Conservation (phyloP, 2,329 filamentous ascomycete species). For the Pseudocercospora fuligena region DNA sequence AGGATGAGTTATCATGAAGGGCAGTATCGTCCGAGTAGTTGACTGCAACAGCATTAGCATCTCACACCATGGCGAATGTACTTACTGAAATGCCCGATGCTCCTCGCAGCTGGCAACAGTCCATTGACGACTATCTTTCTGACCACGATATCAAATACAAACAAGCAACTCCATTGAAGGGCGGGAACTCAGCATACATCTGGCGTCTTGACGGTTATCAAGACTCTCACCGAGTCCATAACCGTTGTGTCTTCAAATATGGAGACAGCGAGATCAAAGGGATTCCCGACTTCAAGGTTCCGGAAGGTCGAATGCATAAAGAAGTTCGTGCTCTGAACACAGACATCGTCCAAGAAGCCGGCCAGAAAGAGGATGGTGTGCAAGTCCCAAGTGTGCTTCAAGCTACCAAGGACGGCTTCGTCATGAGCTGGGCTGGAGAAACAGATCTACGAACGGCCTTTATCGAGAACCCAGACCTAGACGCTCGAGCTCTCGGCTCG, state of each 20-base stretch:
- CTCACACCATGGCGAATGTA: background rate
- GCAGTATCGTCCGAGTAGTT: no score
- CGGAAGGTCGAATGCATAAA: conserved; percentile 11
- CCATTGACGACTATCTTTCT: conserved; percentile 14
- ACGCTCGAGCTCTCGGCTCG: conserved; percentile 11
- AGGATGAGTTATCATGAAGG: background rate
- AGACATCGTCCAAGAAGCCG: background rate
- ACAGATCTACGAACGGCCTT: conserved; percentile 10
- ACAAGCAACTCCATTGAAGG: conserved; percentile 16
- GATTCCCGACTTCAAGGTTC: conserved; percentile 6
- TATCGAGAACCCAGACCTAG: conserved; percentile 3
- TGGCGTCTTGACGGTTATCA: conserved; percentile 19
- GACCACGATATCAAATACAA: conserved; percentile 12
- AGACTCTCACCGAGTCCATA: background rate
- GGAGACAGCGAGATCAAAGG: conserved; percentile 14
- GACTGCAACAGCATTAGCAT: background rate
- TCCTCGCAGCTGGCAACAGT: conserved; percentile 15
- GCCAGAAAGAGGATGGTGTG: conserved; percentile 14
- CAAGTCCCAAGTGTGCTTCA: conserved; percentile 14
- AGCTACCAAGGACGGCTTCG: conserved; percentile 13
- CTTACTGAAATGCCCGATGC: conserved; percentile 13
- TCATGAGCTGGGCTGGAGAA: conserved; percentile 20
- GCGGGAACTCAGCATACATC: conserved; percentile 20
- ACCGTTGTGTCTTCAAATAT: conserved; percentile 19
- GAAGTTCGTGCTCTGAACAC: conserved; percentile 15